Evolutionary conservation across 1,284 basidiomycete species (phyloP), one percentile per base, ranked within the genome.

Genomic region (Cutaneotrichosporon sp.): DNA sequence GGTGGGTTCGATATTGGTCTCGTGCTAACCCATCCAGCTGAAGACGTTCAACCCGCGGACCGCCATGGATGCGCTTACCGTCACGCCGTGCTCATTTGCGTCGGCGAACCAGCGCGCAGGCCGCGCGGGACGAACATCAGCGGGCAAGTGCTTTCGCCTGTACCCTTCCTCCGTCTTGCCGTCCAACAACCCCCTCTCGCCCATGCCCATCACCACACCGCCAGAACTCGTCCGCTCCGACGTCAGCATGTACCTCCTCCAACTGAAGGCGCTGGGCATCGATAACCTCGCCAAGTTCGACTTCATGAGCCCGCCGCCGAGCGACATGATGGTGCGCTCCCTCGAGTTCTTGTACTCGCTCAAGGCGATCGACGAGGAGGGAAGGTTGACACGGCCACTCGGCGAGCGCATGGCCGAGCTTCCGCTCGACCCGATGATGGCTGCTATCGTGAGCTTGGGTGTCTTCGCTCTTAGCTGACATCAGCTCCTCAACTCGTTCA

Each of bases 91-190:
- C 50, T 94, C 91, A 4, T 81, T 87, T 58, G 91, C 92, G 0
- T 91, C 93, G 31, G 89, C 92, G 5, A 89, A 87, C 22, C 92
- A 98, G 80, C 84, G 94, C 53, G 88, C 94, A 43, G 92, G 95
- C 62, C 85, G 95, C 70, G 91, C 92, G 45, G 92, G 97, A 60
- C 86, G 95, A 66, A 94, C 95, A 18, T 87, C 91, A 0, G 81
- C 91, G 0, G 97, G 95, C 5, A 86, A 95, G 69, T 97, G 93
- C 74, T 94, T 94, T 73, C 86, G 97, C n/a, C 84, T 99, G 6
- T 99, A 95, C 77, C 85, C 94, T 0, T 81, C 86, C 53, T 80
- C 84, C 1, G 80, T 81, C 9, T 86, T 91, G 58, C 75, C 85
- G 2, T 76, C 80, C 1, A 83, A 94, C 53, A 71, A 73, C 54